Evolutionary conservation across 371 early-diverging fungal genomes (phyloP).

Genomic region (Haplosporangium sp.): DNA sequence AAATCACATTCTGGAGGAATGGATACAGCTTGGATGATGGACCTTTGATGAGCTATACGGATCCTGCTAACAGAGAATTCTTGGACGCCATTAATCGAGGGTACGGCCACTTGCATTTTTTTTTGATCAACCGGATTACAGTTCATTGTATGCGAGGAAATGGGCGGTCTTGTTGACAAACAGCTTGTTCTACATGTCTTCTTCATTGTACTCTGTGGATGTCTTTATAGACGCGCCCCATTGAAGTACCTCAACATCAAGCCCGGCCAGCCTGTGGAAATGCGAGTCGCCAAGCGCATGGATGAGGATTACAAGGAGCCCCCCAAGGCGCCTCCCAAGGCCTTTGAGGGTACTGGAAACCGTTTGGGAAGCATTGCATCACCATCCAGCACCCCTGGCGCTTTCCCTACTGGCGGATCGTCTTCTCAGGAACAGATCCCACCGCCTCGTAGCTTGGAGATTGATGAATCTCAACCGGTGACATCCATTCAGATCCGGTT

Average conservation of each 20-base stretch:
- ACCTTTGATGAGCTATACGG: conserved; percentile 82
- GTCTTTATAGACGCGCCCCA: conserved; percentile 59
- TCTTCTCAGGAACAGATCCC: conserved; percentile 53
- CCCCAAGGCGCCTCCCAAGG: conserved; percentile 77
- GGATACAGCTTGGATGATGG: conserved; percentile 97
- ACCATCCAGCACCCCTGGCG: conserved; percentile 51
- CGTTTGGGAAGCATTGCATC: conserved; percentile 73
- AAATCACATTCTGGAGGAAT: conserved; percentile 94
- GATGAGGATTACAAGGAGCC: conserved; percentile 91
- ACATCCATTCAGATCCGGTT: conserved; percentile 93
- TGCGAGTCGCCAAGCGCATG: conserved; percentile 83
- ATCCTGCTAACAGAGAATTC: conserved; percentile 88
- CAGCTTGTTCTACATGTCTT: too few species aligned
- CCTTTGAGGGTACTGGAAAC: conserved; percentile 89
- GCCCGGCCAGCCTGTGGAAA: conserved; percentile 92
- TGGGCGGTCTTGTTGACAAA: too few species aligned
- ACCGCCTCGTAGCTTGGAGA: conserved; percentile 58
- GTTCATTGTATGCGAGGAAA: too few species aligned
- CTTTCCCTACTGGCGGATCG: conserved; percentile 54
- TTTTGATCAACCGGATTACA: background rate
- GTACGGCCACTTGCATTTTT: conserved; percentile 57
- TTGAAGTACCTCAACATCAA: conserved; percentile 87
- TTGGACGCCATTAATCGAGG: conserved; percentile 89
- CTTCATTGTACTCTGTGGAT: too few species aligned
- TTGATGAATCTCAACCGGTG: conserved; percentile 81